Evolutionary conservation across 805 yeast species (phyloP).

Genomic region (Pichia rugopelliculosa): DNA sequence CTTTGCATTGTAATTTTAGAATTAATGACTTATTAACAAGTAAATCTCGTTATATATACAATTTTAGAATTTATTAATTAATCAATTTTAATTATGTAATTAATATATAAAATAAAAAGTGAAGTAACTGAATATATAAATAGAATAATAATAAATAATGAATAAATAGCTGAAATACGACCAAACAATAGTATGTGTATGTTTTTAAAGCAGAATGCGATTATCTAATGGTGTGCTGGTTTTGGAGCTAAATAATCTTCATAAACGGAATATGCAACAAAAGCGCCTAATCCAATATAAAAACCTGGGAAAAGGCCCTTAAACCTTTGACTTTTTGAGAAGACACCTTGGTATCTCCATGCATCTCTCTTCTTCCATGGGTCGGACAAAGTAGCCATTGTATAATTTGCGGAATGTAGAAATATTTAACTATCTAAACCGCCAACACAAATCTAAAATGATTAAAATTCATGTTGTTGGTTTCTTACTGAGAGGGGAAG

Average conservation of each 20-base stretch:
- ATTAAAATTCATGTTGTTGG: background rate
- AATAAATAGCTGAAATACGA: background rate
- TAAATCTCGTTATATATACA: too few species aligned
- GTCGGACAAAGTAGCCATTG: slow-evolving; percentile 27
- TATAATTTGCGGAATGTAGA: background rate
- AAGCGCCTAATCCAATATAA: slow-evolving; percentile 71
- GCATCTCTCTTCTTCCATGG: slow-evolving; percentile 64
- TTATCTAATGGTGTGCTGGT: slow-evolving; percentile 7
- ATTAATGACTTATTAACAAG: too few species aligned
- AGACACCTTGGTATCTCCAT: slow-evolving; percentile 84
- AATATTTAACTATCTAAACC: background rate
- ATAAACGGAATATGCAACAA: slow-evolving; percentile 54
- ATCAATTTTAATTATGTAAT: background rate
- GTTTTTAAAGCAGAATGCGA: background rate
- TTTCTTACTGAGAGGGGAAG: background rate
- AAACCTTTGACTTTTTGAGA: slow-evolving; percentile 62
- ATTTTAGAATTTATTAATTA: slow-evolving; percentile 1
- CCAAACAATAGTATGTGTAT: background rate
- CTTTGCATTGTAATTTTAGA: background rate
- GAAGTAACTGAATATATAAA: background rate
- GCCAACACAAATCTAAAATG: background rate
- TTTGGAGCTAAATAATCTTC: slow-evolving; percentile 42
- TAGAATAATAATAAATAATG: background rate
- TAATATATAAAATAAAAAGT: background rate
- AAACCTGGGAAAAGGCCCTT: slow-evolving; percentile 74